Evolutionary conservation across 768 basidiomycete genomes (phyloP), one percentile per base, ranked within the genome.

Genomic region (Mycena belliarum): DNA sequence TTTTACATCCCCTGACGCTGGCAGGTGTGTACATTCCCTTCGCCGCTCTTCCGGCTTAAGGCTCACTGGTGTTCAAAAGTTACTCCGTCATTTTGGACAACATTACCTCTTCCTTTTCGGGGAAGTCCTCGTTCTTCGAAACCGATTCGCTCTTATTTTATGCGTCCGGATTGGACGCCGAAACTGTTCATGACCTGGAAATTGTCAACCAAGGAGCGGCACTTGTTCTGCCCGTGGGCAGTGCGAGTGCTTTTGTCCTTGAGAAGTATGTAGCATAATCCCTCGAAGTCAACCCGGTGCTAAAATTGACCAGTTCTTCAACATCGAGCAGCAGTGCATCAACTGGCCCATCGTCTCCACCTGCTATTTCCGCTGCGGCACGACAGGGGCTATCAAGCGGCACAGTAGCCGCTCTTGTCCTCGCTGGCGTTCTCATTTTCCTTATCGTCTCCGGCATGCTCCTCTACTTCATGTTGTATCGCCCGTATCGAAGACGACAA

Each of bases 321-420:
- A 26, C 20, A 32, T 20, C 45, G 24, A 40, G 21, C 38, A 63
- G 61, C 59, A 48, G 50, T n/a, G 20, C 60, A 18, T 46, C 61
- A 24, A 46, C 46, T 59, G 67, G 67, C 33, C 56, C 60, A 52
- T 55, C 64, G 11, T 50, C 65, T 16, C 20, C 37, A n/a, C 18
- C 50, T 49, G 49, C 67, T 42, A 37, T 62, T 16, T 35, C 55
- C n/a, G 33, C 55, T 7, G 28, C 40, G 61, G 4, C 56, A 5
- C 7, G 12, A 54, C 35, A 48, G 32, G 70, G 76, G 1, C 71
- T 77, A 20, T 57, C 81, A 2, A 72, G 73, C 58, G 87, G 88
- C 41, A 84, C 87, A 2, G 83, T 89, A 52, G 88, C 87, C 20
- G 89, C 87, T 0, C 73, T 88, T 28, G 79, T 78, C 11, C 75